A percentile compares a stretch with the other conserved stretches of the same genome.
phyloP scores from a whole-genome alignment of 352 stramenopile species.

The Phytophthora sp. region DNA sequence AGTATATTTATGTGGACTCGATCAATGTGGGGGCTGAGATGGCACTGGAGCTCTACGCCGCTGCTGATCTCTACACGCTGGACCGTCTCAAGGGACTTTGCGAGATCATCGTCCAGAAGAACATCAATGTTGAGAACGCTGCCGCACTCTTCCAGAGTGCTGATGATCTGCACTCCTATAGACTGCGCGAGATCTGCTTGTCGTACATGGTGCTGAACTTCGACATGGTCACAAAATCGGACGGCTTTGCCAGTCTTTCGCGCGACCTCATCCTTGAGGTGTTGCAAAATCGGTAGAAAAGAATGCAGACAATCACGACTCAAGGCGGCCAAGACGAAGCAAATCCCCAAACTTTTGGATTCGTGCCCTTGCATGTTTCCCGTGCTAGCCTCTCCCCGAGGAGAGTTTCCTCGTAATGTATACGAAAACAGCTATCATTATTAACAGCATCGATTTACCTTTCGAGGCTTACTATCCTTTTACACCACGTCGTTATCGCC shows the following conservation, averaged over 20 bases:
- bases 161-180: conserved; percentile 83
- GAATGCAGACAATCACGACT: conserved; percentile 6
- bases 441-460: conserved; percentile 15
- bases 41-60: conserved; percentile 94
- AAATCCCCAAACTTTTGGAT: conserved; percentile 18
- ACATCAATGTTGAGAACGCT: conserved; percentile 88
- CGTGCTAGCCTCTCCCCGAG: conserved; percentile 20
- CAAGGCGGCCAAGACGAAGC: conserved; percentile 17
- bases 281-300: conserved; percentile 80
- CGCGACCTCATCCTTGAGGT: conserved; percentile 91
- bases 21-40: conserved; percentile 92
- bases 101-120: conserved; percentile 91
- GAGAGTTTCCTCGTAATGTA: conserved; percentile 35
- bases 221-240: conserved; percentile 91
- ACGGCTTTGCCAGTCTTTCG: conserved; percentile 86
- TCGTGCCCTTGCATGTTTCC: conserved; percentile 27
- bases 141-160: conserved; percentile 85
- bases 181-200: conserved; percentile 90
- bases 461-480: conserved; percentile 4
- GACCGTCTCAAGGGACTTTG: conserved; percentile 93
- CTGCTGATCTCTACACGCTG: conserved; percentile 95
- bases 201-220: conserved; percentile 91
- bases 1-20: conserved; percentile 98
- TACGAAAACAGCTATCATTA: conserved; percentile 44
- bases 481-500: conserved; percentile 27